Percentiles rank a stretch among this genome's conserved stretches.
phyloP scores from a whole-genome alignment of 2,329 filamentous ascomycete species.

The Fusarium agapanthi region DNA sequence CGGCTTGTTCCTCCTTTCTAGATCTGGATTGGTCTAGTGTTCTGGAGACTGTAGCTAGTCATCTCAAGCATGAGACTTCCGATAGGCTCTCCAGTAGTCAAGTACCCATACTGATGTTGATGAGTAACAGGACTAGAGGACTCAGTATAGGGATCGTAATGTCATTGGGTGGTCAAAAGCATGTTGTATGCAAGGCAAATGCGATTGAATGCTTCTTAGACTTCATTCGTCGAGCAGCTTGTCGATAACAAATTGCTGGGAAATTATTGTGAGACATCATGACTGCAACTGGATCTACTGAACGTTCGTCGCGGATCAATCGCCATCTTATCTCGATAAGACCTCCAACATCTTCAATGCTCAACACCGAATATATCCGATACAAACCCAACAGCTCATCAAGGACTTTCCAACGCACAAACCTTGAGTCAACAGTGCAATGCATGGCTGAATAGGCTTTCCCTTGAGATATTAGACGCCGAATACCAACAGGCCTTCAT shows the following conservation, averaged over 20 bases:
- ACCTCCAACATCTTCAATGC: neutral
- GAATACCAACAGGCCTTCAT: too few relatives aligned
- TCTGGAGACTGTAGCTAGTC: neutral
- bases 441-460: fast-evolving
- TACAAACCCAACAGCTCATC: neutral
- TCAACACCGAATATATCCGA: neutral
- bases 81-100: neutral
- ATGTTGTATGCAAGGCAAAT: too few relatives aligned
- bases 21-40: neutral
- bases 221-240: neutral
- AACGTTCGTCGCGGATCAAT: neutral
- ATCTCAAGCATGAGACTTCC: neutral
- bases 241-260: neutral
- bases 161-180: neutral
- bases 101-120: neutral
- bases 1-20: neutral
- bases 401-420: too few relatives aligned
- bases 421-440: fast-evolving
- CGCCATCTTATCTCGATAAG: neutral
- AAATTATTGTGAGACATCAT: neutral
- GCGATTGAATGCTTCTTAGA: fast-evolving
- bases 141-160: neutral
- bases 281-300: neutral
- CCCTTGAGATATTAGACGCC: neutral
- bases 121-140: neutral